Conservation (phyloP, 208 protist genomes). For the Trypanosoma melophagium region DNA sequence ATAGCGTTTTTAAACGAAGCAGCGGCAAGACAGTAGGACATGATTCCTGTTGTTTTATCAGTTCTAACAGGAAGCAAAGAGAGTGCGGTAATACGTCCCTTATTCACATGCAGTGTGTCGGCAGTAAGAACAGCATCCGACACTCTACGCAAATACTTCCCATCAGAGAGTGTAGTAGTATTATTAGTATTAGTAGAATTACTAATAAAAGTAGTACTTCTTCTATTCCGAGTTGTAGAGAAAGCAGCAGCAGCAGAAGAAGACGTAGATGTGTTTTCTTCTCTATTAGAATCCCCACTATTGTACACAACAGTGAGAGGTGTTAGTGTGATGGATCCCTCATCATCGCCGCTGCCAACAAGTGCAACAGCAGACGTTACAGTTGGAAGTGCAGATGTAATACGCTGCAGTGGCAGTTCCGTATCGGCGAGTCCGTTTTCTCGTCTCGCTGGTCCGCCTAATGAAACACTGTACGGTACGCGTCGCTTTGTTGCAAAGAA, state of each 20-base stretch:
- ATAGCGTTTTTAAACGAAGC: constrained; percentile 4
- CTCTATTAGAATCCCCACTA: background rate
- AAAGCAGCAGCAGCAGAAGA: background rate
- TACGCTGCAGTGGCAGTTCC: constrained; percentile 13
- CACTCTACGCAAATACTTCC: constrained; percentile 17
- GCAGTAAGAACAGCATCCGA: constrained; percentile 11
- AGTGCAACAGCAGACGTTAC: constrained; percentile 15
- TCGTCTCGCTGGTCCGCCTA: constrained; percentile 5
- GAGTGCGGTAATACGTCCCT: constrained; percentile 5
- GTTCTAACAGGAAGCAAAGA: background rate
- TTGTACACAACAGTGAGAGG: constrained; percentile 17
- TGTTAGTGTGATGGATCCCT: constrained; percentile 15
- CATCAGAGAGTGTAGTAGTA: constrained; percentile 7
- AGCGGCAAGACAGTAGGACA: constrained; percentile 14
- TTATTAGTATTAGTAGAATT: background rate
- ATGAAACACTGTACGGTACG: constrained; percentile 4
- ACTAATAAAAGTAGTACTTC: no score
- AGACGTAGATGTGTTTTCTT: background rate
- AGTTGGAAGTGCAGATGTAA: constrained; percentile 6
- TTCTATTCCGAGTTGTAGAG: background rate
- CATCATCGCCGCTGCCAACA: constrained; percentile 12
- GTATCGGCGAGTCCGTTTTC: background rate
- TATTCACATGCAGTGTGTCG: constrained; percentile 10
- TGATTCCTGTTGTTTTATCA: constrained; percentile 5
- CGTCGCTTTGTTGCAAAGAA: constrained; percentile 19